A percentile compares a stretch with the other conserved stretches of the same genome.
Conservation (phyloP, 2,329 filamentous ascomycete genomes). For the Chrysoporthe cubensis region DNA sequence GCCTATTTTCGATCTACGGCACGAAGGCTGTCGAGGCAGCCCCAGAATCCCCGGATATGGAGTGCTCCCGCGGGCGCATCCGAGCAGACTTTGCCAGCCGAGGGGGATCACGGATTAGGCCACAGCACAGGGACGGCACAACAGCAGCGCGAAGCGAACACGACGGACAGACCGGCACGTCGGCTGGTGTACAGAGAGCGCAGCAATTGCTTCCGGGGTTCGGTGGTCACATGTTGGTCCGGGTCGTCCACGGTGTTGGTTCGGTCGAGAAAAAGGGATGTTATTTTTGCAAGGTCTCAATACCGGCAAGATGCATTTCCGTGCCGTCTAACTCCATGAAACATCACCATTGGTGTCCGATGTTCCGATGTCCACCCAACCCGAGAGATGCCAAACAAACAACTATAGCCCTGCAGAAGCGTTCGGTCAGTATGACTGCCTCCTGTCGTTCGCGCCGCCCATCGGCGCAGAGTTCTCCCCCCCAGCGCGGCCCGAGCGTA, state of each 20-base stretch:
- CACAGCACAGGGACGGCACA: background rate
- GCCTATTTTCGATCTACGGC: conserved; percentile 62
- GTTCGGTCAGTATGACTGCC: conserved; percentile 11
- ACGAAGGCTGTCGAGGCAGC: conserved; percentile 60
- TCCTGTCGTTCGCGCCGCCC: background rate
- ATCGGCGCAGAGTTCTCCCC: background rate
- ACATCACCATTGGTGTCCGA: conserved; percentile 27
- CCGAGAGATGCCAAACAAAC: conserved; percentile 28
- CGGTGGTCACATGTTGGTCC: conserved; percentile 20
- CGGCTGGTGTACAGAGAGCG: background rate
- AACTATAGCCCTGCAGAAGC: conserved; percentile 24
- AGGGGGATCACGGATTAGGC: conserved; percentile 9
- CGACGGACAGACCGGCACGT: background rate
- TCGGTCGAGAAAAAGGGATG: conserved; percentile 25
- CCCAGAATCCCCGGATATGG: conserved; percentile 58
- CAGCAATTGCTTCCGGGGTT: background rate
- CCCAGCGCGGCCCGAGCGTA: conserved; percentile 5
- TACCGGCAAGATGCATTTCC: conserved; percentile 30
- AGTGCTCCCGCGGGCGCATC: conserved; percentile 45
- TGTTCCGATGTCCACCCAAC: conserved; percentile 29
- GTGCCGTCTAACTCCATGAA: conserved; percentile 31
- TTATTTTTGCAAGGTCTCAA: conserved; percentile 30
- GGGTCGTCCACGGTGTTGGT: conserved; percentile 16
- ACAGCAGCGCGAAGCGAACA: background rate
- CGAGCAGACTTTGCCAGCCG: conserved; percentile 63